Conservation (phyloP, 805 yeast species). For the Grigorovia transvaalensis region DNA sequence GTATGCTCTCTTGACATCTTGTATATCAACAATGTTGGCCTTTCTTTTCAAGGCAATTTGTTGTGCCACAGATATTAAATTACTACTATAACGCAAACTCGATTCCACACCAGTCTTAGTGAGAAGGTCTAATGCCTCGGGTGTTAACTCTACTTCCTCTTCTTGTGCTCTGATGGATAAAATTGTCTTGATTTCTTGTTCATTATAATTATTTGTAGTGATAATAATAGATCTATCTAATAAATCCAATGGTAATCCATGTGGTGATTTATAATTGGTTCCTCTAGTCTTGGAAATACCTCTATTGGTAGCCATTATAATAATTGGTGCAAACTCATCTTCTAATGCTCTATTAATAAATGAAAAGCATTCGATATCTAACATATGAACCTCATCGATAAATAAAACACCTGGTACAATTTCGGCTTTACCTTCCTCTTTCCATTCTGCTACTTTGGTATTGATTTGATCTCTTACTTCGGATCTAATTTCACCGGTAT, state of each 20-base stretch:
- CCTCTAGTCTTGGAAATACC: slow-evolving; percentile 93
- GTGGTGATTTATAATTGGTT: slow-evolving; percentile 87
- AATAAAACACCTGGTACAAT: slow-evolving; percentile 95
- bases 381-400: slow-evolving; percentile 97
- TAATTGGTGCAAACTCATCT: slow-evolving; percentile 93
- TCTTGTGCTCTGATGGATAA: slow-evolving; percentile 83
- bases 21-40: slow-evolving; percentile 51
- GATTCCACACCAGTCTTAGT: slow-evolving; percentile 88
- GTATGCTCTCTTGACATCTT: slow-evolving; percentile 81
- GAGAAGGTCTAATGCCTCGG: slow-evolving; percentile 76
- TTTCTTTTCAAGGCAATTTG: slow-evolving; percentile 80
- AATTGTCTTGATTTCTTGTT: slow-evolving; percentile 79
- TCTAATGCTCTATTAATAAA: slow-evolving; percentile 93
- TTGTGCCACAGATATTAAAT: slow-evolving; percentile 81
- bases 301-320: slow-evolving; percentile 95
- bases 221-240: slow-evolving; percentile 90
- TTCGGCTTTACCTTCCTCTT: slow-evolving; percentile 97
- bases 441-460: slow-evolving; percentile 95
- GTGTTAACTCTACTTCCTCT: slow-evolving; percentile 77
- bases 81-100: slow-evolving; percentile 84
- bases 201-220: slow-evolving; percentile 67
- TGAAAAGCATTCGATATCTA: slow-evolving; percentile 93
- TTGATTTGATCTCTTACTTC: slow-evolving; percentile 96
- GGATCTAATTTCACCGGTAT: slow-evolving; percentile 94
- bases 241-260: slow-evolving; percentile 92